Evolutionary conservation across 1,284 basidiomycete genomes (phyloP), one percentile per base, ranked within the genome.

Genomic region (Cryptococcus sp.): DNA sequence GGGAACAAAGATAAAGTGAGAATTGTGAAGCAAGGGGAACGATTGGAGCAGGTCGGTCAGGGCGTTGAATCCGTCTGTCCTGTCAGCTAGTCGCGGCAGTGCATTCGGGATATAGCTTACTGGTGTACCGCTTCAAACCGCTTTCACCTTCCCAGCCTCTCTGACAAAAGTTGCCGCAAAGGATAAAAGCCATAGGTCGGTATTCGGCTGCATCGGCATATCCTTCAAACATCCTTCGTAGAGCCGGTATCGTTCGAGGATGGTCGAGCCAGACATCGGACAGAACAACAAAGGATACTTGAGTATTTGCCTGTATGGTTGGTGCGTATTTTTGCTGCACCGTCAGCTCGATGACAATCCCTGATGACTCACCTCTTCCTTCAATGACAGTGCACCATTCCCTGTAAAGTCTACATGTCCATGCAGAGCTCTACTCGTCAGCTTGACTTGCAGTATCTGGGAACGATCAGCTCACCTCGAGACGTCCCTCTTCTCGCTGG

Each of bases 381-480:
- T 77, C 23, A 91, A 72, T 2, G 92, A 90, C 2, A 93, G 85
- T 2, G 89, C 83, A 1, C 95, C 95, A 55, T 87, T 83, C 14
- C 95, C 95, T 3, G 94, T 78, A 64, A 97, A 97, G 67, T 98
- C 94, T 28, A 95, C 82, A 62, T 97, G 92, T 0, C 91, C 93
- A 65, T 87, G 92, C 57, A 95, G 83, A 32, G 85, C 89, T 58
- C 86, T 91, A 59, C 2, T 35, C 25, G 32, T 39, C 6, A 39
- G 45, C 28, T 21, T 11, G 18, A 14, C 22, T 14, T 10, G 40
- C 6, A 19, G 16, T 33, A n/a, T 33, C 11, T 16, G 6, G 3
- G 18, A 39, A 18, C 33, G 14, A 22, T 16, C 36, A 7, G 60
- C 79, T 57, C 63, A 88, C 86, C 88, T 79, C 23, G 91, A 83